phyloP scores from a whole-genome alignment of 371 early-diverging fungal species.

The Batrachochytrium dendrobatidis region DNA sequence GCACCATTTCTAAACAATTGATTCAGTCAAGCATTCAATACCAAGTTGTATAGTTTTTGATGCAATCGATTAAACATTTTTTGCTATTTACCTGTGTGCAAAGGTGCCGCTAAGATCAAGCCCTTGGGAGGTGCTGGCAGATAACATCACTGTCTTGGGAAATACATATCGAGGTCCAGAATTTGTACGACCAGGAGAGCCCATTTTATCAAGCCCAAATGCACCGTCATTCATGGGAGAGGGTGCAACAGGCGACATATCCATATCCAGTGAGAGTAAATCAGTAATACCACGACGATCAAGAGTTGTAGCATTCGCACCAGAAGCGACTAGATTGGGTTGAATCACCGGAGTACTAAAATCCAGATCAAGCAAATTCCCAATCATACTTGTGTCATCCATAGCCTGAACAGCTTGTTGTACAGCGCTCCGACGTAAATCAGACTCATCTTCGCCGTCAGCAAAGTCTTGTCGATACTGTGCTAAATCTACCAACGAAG shows the following conservation, averaged over 20 bases:
- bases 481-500: not conserved
- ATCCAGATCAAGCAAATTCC: constrained; percentile 55
- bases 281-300: constrained; percentile 25
- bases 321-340: not conserved
- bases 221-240: not conserved
- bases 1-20: constrained; percentile 38
- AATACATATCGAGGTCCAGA: not conserved
- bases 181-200: not conserved
- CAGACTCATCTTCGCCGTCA: constrained; percentile 26
- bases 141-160: constrained; percentile 22
- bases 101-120: constrained; percentile 19
- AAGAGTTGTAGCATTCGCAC: not conserved
- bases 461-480: not conserved
- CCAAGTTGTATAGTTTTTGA: no score
- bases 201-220: not conserved
- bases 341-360: constrained; percentile 32
- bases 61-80: no score
- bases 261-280: constrained; percentile 10
- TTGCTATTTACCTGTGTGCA: no score
- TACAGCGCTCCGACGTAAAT: constrained; percentile 15
- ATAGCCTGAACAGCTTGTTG: constrained; percentile 32
- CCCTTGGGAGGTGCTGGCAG: constrained; percentile 24
- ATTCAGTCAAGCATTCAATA: no score
- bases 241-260: not conserved
- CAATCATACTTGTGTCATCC: constrained; percentile 37